Percentiles rank a stretch among this genome's conserved stretches.
These are phyloP conservation scores for Lathyrus sativus DNA, from an alignment of 306 rosid genomes.

Conservation along the genomic window DNA sequence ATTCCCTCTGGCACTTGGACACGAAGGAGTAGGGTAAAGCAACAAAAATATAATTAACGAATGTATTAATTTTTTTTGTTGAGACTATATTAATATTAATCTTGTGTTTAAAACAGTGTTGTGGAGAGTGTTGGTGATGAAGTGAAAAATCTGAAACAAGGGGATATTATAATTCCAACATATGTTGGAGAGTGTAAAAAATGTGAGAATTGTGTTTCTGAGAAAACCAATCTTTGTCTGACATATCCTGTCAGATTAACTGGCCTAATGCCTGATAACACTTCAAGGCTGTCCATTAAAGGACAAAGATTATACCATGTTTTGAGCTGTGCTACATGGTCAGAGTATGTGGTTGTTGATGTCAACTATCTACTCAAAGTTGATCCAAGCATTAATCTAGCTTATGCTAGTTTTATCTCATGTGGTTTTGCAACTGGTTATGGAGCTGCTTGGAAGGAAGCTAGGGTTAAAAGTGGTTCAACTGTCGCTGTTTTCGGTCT, in stretches of 20 bases:
- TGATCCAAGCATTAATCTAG: slow-evolving; percentile 34
- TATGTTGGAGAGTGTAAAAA: slow-evolving; percentile 39
- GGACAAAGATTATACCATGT: slow-evolving; percentile 28
- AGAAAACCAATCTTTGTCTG: slow-evolving; percentile 36
- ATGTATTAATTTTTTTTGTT: neutral
- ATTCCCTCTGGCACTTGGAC: slow-evolving; percentile 56
- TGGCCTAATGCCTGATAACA: slow-evolving; percentile 37
- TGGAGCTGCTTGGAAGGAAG: slow-evolving; percentile 47
- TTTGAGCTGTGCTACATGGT: slow-evolving; percentile 39
- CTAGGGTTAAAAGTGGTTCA: slow-evolving; percentile 41
- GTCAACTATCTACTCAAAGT: slow-evolving; percentile 35
- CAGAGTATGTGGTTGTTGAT: slow-evolving; percentile 40
- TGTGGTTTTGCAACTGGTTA: slow-evolving; percentile 43
- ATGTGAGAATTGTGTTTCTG: slow-evolving; percentile 42
- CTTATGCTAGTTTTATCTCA: slow-evolving; percentile 43
- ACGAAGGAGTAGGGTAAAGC: slow-evolving; percentile 65
- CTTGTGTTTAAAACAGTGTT: neutral
- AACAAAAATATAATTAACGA: neutral
- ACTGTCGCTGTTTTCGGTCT: slow-evolving; percentile 41
- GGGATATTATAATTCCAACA: slow-evolving; percentile 40
- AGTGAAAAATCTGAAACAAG: slow-evolving; percentile 38
- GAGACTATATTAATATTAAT: neutral
- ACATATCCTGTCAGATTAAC: slow-evolving; percentile 19
- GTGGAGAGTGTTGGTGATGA: slow-evolving; percentile 37
- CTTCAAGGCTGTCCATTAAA: slow-evolving; percentile 39